Evolutionary conservation across 192 early-diverging fungal species (phyloP), one percentile per base, ranked within the genome.

Genomic region (Rhizophagus prolifer): DNA sequence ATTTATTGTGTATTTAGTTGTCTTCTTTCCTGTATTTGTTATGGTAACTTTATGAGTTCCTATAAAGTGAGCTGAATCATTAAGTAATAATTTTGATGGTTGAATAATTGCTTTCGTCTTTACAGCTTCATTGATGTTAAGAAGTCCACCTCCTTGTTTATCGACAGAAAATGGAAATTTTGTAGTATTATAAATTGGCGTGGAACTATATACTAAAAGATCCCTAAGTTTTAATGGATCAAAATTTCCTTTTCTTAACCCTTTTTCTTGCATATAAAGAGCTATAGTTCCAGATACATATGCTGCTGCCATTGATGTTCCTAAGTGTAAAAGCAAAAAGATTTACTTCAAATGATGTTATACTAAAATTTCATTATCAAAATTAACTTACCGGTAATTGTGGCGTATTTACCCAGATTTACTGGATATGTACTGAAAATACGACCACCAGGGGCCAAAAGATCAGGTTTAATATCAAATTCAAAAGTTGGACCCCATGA

Each of bases 401-500:
- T 84, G 19, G 78, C 64, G 58, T 80, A 81, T 4, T 72, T 69
- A 9, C 80, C 80, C 19, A 81, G 73, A 25, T 80, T 84, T 28
- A 86, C 70, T 1, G 90, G 91, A 64, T 82, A 88, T 6, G 90
- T 88, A 25, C 87, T 88, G 70, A 86, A 90, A 74, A 92, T 89
- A 65, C 84, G 82, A 25, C 88, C 87, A 64, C 90, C 90, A 8
- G 90, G 90, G 6, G 89, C 88, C 3, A 84, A 80, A 21, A 92
- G 79, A 9, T 87, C 87, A 0, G 89, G 89, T 80, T 93, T 92
- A 26, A 90, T 73, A 23, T 87, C 80, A 61, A 96, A 81, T 66
- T 94, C 88, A 38, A 84, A 84, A 58, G 87, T 90, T 0, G 92
- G 89, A 25, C 96, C 96, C 77, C 87, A 87, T 28, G 91, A 92